Percentiles rank a stretch among this genome's conserved stretches.
These are phyloP conservation scores for Ogataea nitratoaversa DNA, from an alignment of 805 yeast species.

Conservation along the genomic window DNA sequence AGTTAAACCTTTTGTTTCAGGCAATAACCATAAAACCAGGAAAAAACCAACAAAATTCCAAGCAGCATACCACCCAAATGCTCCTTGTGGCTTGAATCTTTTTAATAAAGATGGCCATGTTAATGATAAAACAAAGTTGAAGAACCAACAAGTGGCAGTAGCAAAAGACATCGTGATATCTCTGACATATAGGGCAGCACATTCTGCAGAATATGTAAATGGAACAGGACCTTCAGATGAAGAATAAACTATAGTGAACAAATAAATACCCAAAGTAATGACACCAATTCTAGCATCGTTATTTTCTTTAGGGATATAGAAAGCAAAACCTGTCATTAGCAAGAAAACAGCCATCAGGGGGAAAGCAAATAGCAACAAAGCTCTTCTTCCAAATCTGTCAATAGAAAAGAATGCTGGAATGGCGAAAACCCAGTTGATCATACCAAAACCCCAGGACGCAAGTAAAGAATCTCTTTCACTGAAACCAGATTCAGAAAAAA, in stretches of 20 bases:
- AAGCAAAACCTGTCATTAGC: conserved; percentile 63
- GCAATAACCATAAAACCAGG: conserved; percentile 65
- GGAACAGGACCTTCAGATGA: conserved; percentile 90
- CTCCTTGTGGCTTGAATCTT: conserved; percentile 75
- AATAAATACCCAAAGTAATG: conserved; percentile 68
- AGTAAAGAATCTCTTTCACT: conserved; percentile 57
- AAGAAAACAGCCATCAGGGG: conserved; percentile 61
- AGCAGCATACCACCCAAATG: conserved; percentile 85
- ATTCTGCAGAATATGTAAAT: conserved; percentile 84
- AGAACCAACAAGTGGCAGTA: conserved; percentile 71
- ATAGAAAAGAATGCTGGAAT: conserved; percentile 78
- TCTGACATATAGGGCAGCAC: conserved; percentile 72
- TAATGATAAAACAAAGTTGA: conserved; percentile 64
- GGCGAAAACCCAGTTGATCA: conserved; percentile 75
- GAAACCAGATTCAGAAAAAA: conserved; percentile 66
- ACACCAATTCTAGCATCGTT: conserved; percentile 58
- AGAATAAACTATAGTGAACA: conserved; percentile 70
- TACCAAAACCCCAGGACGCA: conserved; percentile 86
- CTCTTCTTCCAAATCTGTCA: conserved; percentile 73
- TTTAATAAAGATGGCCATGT: conserved; percentile 73
- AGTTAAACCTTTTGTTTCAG: conserved; percentile 69
- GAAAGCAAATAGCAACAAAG: conserved; percentile 52
- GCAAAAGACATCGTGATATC: conserved; percentile 80
- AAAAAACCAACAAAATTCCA: conserved; percentile 73
- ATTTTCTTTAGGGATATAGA: conserved; percentile 51